phyloP scores from a whole-genome alignment of 1,284 basidiomycete genomes.

The Ganoderma meredithae region DNA sequence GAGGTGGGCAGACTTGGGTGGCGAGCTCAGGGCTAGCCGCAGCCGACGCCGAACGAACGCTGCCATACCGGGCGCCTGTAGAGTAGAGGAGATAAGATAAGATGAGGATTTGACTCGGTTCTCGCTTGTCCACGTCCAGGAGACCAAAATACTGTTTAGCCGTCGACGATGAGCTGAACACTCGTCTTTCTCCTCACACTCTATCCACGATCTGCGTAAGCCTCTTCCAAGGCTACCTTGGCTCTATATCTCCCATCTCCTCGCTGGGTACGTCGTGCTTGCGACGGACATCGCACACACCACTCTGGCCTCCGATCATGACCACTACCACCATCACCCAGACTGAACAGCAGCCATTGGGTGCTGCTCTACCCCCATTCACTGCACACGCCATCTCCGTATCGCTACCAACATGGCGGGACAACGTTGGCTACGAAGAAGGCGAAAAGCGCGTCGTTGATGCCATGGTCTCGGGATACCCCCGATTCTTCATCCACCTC shows the following conservation, averaged over 20 bases:
- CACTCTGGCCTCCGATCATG: slow-evolving; percentile 25
- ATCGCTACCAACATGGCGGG: slow-evolving; percentile 94
- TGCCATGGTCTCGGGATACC: slow-evolving; percentile 94
- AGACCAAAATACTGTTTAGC: background rate
- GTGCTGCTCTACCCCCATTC: slow-evolving; percentile 66
- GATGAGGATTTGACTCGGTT: slow-evolving; percentile 13
- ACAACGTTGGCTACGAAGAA: slow-evolving; percentile 95
- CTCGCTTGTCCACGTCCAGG: background rate
- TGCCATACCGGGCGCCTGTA: background rate
- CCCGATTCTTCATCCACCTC: slow-evolving; percentile 94
- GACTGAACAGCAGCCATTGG: slow-evolving; percentile 47
- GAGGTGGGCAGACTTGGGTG: background rate
- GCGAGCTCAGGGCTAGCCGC: background rate
- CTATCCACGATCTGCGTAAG: background rate
- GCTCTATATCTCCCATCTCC: background rate
- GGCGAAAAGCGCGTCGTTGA: slow-evolving; percentile 86
- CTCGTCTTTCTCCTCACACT: background rate
- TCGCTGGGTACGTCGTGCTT: background rate
- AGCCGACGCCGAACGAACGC: background rate
- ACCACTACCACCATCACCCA: slow-evolving; percentile 22
- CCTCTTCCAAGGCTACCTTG: background rate
- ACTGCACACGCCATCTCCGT: slow-evolving; percentile 95
- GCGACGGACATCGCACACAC: background rate
- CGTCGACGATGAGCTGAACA: background rate
- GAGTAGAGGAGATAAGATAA: slow-evolving; percentile 12